These are phyloP conservation scores for Poa annua DNA, from an alignment of 176 grass and related monocot species.

Conservation along the genomic window DNA sequence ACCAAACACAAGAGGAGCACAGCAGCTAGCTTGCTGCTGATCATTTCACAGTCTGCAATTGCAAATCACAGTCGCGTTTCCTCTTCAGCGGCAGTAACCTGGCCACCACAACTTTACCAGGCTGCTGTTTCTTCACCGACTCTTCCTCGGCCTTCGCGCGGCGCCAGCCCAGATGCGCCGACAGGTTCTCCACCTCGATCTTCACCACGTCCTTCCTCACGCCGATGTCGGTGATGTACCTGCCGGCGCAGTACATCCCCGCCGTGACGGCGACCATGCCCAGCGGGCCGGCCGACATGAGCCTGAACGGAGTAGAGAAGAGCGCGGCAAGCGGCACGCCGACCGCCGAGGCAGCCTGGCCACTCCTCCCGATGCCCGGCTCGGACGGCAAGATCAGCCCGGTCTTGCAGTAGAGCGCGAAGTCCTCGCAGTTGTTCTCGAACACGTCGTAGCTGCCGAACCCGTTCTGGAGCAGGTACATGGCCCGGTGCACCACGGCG, in stretches of 20 bases:
- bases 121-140: conserved; percentile 16
- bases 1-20: background rate
- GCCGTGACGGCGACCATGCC: conserved; percentile 66
- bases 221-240: conserved; percentile 72
- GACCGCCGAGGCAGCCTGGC: conserved; percentile 62
- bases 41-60: background rate
- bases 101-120: background rate
- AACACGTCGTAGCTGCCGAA: conserved; percentile 79
- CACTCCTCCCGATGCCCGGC: conserved; percentile 55
- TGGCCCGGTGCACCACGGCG: conserved; percentile 56
- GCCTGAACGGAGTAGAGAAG: conserved; percentile 62
- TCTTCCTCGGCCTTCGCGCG: conserved; percentile 33
- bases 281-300: conserved; percentile 58
- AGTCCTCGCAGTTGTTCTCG: conserved; percentile 94
- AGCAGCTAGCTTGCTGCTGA: background rate
- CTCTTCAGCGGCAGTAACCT: conserved; percentile 52
- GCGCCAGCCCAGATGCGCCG: conserved; percentile 48
- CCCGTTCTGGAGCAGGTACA: conserved; percentile 68
- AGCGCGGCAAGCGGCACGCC: conserved; percentile 57
- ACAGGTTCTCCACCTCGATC: conserved; percentile 65
- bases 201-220: conserved; percentile 73
- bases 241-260: conserved; percentile 64
- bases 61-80: conserved; percentile 45
- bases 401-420: conserved; percentile 89
- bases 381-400: conserved; percentile 50